A percentile compares a stretch with the other conserved stretches of the same genome.
Evolutionary conservation across 306 rosid genomes (phyloP).

Genomic region (Mimosa pudica): DNA sequence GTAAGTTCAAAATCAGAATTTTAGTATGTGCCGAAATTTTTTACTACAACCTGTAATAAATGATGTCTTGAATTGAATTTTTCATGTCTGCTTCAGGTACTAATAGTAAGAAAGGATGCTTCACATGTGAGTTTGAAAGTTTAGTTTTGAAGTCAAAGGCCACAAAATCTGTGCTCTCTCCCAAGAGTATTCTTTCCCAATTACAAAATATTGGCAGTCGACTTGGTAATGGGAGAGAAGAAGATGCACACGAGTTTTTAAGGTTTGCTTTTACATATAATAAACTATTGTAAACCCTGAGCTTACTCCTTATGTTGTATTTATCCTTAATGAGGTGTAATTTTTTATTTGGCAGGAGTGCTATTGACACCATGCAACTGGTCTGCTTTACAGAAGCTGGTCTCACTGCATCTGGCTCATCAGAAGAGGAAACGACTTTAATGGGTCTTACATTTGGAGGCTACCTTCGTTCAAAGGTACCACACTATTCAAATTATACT

Average conservation of each 20-base stretch:
- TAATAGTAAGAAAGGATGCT: slow-evolving; percentile 70
- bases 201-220: slow-evolving; percentile 75
- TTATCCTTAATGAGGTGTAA: slow-evolving; percentile 23
- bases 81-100: slow-evolving; percentile 56
- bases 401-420: slow-evolving; percentile 46
- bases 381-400: slow-evolving; percentile 76
- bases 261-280: slow-evolving; percentile 51
- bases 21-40: slow-evolving; percentile 18
- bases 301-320: slow-evolving; percentile 21
- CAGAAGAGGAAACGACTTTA: slow-evolving; percentile 82
- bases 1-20: slow-evolving; percentile 51
- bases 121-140: slow-evolving; percentile 84
- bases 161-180: slow-evolving; percentile 73
- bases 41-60: slow-evolving; percentile 17
- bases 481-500: slow-evolving; percentile 1
- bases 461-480: slow-evolving; percentile 88
- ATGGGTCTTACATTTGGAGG: slow-evolving; percentile 93
- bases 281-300: not conserved
- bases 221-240: slow-evolving; percentile 91
- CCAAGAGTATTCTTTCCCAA: slow-evolving; percentile 72
- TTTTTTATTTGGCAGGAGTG: slow-evolving; percentile 57
- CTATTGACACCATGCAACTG: slow-evolving; percentile 88
- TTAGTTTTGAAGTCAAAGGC: slow-evolving; percentile 71
- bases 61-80: slow-evolving; percentile 28
- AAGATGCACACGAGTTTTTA: slow-evolving; percentile 96